Evolutionary conservation across 225 moss, liverwort and hornwort species (phyloP).

Genomic region (Ulota crispa): DNA sequence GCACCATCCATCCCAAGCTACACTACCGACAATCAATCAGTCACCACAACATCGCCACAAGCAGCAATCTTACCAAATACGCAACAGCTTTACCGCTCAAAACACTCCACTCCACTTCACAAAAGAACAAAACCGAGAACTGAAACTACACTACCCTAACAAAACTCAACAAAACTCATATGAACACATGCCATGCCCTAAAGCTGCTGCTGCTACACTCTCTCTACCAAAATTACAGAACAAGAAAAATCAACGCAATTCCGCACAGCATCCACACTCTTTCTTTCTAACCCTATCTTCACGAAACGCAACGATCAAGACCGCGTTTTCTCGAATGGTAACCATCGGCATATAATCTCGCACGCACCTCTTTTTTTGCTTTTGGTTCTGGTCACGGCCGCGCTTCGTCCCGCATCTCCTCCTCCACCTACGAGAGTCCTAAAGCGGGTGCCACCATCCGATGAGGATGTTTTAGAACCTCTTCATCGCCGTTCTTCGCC

Average conservation of each 20-base stretch:
- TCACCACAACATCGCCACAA: too few relatives aligned
- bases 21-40: too few relatives aligned
- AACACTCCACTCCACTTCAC: too few relatives aligned
- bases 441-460: neutral
- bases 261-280: neutral
- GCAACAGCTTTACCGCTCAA: too few relatives aligned
- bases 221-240: neutral
- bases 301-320: neutral
- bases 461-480: neutral
- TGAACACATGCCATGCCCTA: constrained; percentile 9
- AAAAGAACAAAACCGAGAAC: neutral
- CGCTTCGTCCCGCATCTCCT: neutral
- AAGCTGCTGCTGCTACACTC: constrained; percentile 13
- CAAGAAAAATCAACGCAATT: neutral
- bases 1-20: too few relatives aligned
- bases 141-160: constrained; percentile 26
- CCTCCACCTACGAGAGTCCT: neutral
- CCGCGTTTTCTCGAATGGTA: too few relatives aligned
- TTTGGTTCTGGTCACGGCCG: neutral
- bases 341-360: neutral
- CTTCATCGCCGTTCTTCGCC: neutral
- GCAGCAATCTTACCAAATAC: too few relatives aligned
- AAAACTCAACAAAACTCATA: neutral
- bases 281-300: neutral
- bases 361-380: neutral